Percentiles rank a stretch among this genome's conserved stretches.
Conservation (phyloP, 108 stramenopile species). For the Halocafeteria seosinensis region DNA sequence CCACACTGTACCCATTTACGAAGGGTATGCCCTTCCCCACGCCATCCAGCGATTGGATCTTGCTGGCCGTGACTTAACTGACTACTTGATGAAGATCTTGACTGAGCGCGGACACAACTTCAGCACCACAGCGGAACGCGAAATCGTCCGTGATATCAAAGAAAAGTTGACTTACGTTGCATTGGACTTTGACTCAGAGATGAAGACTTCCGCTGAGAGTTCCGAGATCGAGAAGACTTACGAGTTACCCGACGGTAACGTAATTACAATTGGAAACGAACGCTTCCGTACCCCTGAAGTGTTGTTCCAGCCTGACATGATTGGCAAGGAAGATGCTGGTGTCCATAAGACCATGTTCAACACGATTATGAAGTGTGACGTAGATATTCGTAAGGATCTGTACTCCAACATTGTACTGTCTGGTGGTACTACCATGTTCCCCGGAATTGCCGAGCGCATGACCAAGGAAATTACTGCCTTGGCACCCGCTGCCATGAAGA, state of each 20-base stretch:
- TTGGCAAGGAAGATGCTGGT: constrained; percentile 88
- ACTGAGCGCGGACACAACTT: constrained; percentile 42
- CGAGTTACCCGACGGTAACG: constrained; percentile 47
- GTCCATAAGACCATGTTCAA: constrained; percentile 93
- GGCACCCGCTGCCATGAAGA: constrained; percentile 80
- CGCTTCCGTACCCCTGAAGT: constrained; percentile 51
- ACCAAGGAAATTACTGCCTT: constrained; percentile 82
- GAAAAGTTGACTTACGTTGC: constrained; percentile 52
- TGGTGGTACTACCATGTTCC: constrained; percentile 67
- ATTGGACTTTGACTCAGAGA: constrained; percentile 45
- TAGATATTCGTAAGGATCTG: constrained; percentile 85
- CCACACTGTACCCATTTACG: constrained; percentile 86
- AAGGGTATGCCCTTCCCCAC: constrained; percentile 85
- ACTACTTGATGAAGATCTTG: constrained; percentile 79
- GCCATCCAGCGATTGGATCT: constrained; percentile 77
- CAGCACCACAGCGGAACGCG: constrained; percentile 46
- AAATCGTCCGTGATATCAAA: constrained; percentile 52
- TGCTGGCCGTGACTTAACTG: constrained; percentile 77
- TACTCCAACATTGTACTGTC: constrained; percentile 49
- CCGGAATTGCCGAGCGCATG: constrained; percentile 96
- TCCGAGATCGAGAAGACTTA: constrained; percentile 41
- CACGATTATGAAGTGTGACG: constrained; percentile 99
- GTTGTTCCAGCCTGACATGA: constrained; percentile 61
- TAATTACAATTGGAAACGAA: constrained; percentile 41
- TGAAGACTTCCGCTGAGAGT: constrained; percentile 40